Conservation (phyloP, 2,329 filamentous ascomycete species). For the Gnomoniopsis smithogilvyi region DNA sequence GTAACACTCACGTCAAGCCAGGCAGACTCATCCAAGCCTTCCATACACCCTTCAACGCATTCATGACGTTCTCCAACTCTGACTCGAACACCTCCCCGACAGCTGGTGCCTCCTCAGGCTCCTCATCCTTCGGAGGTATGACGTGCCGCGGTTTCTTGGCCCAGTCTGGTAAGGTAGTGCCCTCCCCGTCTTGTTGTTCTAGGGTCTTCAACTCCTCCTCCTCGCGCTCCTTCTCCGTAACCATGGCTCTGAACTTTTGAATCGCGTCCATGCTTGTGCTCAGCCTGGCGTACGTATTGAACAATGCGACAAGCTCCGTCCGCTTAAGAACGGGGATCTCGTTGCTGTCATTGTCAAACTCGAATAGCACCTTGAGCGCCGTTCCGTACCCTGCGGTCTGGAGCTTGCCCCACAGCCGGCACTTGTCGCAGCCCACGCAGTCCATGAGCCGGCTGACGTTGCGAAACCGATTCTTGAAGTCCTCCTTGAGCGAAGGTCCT, state of each 20-base stretch:
- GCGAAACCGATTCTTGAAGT: conserved; percentile 95
- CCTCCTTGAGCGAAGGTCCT: conserved; percentile 81
- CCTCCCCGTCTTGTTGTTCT: conserved; percentile 22
- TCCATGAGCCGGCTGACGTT: conserved; percentile 98
- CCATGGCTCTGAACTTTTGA: conserved; percentile 63
- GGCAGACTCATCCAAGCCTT: conserved; percentile 69
- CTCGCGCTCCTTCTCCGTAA: conserved; percentile 35
- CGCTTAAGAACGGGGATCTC: conserved; percentile 71
- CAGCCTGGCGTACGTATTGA: conserved; percentile 90
- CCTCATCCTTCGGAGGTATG: conserved; percentile 39
- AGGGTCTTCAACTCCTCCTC: conserved; percentile 23
- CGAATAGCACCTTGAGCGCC: conserved; percentile 92
- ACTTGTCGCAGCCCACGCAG: conserved; percentile 98
- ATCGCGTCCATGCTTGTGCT: conserved; percentile 76
- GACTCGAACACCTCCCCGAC: conserved; percentile 57
- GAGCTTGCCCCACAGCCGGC: conserved; percentile 94
- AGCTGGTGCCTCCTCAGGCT: conserved; percentile 33
- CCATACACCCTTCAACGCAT: conserved; percentile 64
- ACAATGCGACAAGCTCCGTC: conserved; percentile 88
- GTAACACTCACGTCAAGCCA: conserved; percentile 60
- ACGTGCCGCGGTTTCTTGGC: conserved; percentile 44
- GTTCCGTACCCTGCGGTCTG: conserved; percentile 94
- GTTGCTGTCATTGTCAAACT: conserved; percentile 70
- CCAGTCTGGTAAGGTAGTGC: conserved; percentile 31
- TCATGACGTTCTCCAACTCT: conserved; percentile 63